Base-by-base conservation (phyloP, 257 asterid genomes). In the Petrea volubilis region DNA sequence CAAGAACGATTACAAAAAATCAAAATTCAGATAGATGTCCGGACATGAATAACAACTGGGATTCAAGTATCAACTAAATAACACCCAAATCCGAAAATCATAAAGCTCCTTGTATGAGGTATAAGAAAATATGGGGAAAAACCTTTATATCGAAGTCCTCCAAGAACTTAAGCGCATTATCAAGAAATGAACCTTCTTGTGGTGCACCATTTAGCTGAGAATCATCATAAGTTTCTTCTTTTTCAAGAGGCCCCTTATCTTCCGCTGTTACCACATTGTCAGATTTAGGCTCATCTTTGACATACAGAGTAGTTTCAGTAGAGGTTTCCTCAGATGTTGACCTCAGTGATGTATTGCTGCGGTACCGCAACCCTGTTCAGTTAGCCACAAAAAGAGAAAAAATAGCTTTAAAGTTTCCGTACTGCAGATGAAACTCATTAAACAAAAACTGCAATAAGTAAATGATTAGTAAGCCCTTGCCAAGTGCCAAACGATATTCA, bases 311-410 rank as follows among this genome's bases (percentile, higher is more conserved):
- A 7, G 61, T 29, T 6, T 15, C 60, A 28, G 41, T 44, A 14
- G 63, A 67, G 49, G 72, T 51, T 51, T 51, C 72, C 24, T 67
- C 72, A 31, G 72, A 67, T 5, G 62, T 67, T 36, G 72, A 67
- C 64, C 55, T 38, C n/a, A 53, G 8, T 14, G 64, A 23, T 36
- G 64, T 34, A 38, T 36, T 36, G 23, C 34, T 36, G 24, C 0
- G 9, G 20, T 24, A 38, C 9, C 5, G 23, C 27, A 24, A 40
- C 27, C 73, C 73, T 68, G 53, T 28, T 57, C 14, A 29, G 18
- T 1, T 1, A 56, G 25, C 21, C 20, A n/a, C 43, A 57, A 28
- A 28, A n/a, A n/a, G n/a, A n/a, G n/a, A n/a, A n/a, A 11, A 59
- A 12, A 0, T 55, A 25, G 36, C 33, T 18, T 9, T 7, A 23